A percentile compares a stretch with the other conserved stretches of the same genome.
Conservation (phyloP, 805 yeast genomes). For the Yamadazyma tumulicola region DNA sequence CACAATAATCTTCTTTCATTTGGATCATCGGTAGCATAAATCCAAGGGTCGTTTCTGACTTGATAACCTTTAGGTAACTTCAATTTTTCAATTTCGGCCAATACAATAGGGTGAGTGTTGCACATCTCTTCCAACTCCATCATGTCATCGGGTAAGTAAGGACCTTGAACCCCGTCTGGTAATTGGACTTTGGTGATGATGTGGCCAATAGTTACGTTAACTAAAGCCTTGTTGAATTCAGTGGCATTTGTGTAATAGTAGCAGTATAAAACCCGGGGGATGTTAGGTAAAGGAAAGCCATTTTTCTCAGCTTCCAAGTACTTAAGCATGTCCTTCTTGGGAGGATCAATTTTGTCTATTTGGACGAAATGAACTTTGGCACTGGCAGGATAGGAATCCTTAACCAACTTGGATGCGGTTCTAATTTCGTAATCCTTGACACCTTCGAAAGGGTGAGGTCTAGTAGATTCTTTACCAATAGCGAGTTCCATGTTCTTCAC, state of each 20-base stretch:
- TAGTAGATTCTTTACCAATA: conserved; percentile 5
- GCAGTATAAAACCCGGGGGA: conserved; percentile 65
- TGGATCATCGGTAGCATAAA: conserved; percentile 74
- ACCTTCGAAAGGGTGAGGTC: conserved; percentile 56
- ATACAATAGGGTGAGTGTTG: conserved; percentile 51
- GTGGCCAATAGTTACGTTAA: conserved; percentile 61
- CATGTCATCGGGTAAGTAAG: conserved; percentile 65
- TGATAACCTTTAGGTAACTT: conserved; percentile 54
- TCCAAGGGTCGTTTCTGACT: conserved; percentile 77
- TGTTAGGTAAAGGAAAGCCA: conserved; percentile 47
- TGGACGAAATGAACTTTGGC: conserved; percentile 61
- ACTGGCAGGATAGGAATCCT: conserved; percentile 50
- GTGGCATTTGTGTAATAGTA: conserved; percentile 59
- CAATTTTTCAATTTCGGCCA: conserved; percentile 64
- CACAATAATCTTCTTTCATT: conserved; percentile 58
- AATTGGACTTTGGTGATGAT: conserved; percentile 53
- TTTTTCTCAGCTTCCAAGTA: conserved; percentile 64
- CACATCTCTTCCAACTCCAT: conserved; percentile 49
- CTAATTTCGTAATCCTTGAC: conserved; percentile 57
- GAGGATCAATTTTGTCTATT: conserved; percentile 72
- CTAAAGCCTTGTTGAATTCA: conserved; percentile 66
- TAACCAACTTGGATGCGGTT: conserved; percentile 56
- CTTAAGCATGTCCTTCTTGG: conserved; percentile 66
- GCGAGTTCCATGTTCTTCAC: not conserved
- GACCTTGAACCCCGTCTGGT: conserved; percentile 66